phyloP scores from a whole-genome alignment of 1,284 basidiomycete species.

The Tilletiaria anomala region DNA sequence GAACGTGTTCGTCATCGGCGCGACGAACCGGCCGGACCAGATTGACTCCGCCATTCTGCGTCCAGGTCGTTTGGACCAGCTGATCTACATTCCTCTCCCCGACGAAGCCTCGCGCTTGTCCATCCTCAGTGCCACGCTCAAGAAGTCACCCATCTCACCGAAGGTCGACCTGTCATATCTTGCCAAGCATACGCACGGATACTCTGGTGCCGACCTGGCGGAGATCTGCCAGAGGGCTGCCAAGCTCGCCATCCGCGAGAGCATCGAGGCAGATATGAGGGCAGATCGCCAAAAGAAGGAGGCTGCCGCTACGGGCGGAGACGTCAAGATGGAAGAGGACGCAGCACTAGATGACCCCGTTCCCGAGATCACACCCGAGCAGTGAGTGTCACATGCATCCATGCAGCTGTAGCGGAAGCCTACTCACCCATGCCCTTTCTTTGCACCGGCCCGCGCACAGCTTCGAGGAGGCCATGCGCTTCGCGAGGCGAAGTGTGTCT shows the following conservation, averaged over 20 bases:
- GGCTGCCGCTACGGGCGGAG: slow-evolving; percentile 9
- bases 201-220: slow-evolving; percentile 97
- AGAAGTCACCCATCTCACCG: slow-evolving; percentile 79
- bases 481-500: slow-evolving; percentile 42
- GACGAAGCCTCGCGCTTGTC: slow-evolving; percentile 81
- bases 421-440: not conserved
- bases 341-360: slow-evolving; percentile 67
- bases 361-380: slow-evolving; percentile 63
- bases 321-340: slow-evolving; percentile 56
- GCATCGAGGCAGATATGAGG: slow-evolving; percentile 68
- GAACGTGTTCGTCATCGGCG: slow-evolving; percentile 97
- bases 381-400: slow-evolving; percentile 34
- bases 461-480: slow-evolving; percentile 97
- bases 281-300: slow-evolving; percentile 5
- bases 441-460: slow-evolving; percentile 53
- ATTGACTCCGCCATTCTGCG: slow-evolving; percentile 92
- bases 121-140: slow-evolving; percentile 77
- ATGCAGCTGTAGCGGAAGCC: slow-evolving; percentile 3
- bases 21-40: slow-evolving; percentile 97
- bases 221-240: slow-evolving; percentile 96
- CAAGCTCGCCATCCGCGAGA: slow-evolving; percentile 87
- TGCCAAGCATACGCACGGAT: slow-evolving; percentile 86
- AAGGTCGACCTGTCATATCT: slow-evolving; percentile 77
- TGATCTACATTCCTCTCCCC: slow-evolving; percentile 49
- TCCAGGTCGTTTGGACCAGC: slow-evolving; percentile 83